Base-by-base conservation (phyloP, 768 basidiomycete genomes). In the Tricholoma sp. region DNA sequence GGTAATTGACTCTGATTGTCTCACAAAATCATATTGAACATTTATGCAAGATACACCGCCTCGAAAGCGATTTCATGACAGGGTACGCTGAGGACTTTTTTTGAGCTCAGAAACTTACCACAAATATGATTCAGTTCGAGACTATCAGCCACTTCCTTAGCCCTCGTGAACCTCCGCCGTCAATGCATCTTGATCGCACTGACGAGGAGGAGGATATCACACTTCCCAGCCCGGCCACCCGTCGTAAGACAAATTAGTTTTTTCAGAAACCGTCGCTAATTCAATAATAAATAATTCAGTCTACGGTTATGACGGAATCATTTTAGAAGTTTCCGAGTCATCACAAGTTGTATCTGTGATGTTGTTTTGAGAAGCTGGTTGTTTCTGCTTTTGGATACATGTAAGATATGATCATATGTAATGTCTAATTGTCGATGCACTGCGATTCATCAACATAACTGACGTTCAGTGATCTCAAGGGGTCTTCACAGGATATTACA, bases 171-270 rank as follows among this genome's bases (percentile, higher is more conserved):
- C 76, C 81, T 15, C 85, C 88, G 7, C 86, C 88, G 1, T 89
- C 88, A 1, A 92, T 92, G 91, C 75, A 82, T 39, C 80, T 91
- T 10, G 87, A 93, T 67, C 81, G 89, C 47, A 87, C 88, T 13
- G 86, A 88, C 61, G 88, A 88, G 31, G 86, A 91, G 53, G 85
- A 88, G 42, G 77, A 78, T 32, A 73, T 91, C 31, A 87, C 82
- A 6, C 68, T 90, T 18, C 88, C 85, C 9, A 83, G 81, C 62
- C 72, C 88, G 12, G 80, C 81, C 10, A 89, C 87, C 15, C 76
- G 74, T 53, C 74, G 90, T 91, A 68, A 73, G 89, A 71, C 47
- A 29, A 12, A 57, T 39, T 48, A 1, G 15, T 18, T 10, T 33
- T 20, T 13, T 10, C 9, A 37, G 20, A 20, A 20, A 42, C 33